phyloP scores from a whole-genome alignment of 345 rosid genomes.

The Sonneratia alba region DNA sequence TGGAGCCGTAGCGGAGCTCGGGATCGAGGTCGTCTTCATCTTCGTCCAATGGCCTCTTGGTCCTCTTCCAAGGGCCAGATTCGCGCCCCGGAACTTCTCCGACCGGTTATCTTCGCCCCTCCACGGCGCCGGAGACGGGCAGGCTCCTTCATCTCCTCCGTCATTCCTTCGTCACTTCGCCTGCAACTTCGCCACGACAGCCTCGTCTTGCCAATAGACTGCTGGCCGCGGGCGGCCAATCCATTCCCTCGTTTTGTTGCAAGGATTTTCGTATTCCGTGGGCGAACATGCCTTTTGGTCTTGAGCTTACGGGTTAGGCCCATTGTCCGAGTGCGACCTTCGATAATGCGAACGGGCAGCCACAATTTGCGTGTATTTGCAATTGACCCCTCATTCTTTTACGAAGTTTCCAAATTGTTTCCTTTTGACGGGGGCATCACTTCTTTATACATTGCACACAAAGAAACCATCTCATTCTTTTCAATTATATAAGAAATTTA shows the following conservation, averaged over 20 bases:
- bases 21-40: constrained; percentile 64
- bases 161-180: constrained; percentile 2
- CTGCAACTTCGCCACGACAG: background rate
- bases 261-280: background rate
- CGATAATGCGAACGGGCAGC: too few relatives aligned
- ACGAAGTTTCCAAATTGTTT: background rate
- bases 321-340: background rate
- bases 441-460: too few relatives aligned
- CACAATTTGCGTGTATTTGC: background rate
- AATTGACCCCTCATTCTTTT: background rate
- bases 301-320: background rate
- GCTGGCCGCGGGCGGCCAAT: background rate
- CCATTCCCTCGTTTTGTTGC: background rate
- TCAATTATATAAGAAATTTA: too few relatives aligned
- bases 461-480: too few relatives aligned
- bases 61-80: constrained; percentile 40
- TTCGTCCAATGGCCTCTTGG: constrained; percentile 13
- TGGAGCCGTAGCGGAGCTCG: constrained; percentile 88
- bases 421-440: too few relatives aligned
- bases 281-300: background rate
- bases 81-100: constrained; percentile 57
- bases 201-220: background rate
- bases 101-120: constrained; percentile 47
- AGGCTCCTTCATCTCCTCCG: constrained; percentile 43
- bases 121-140: constrained; percentile 74